Percentiles rank a stretch among this genome's conserved stretches.
Conservation (phyloP, 495 filamentous ascomycete species). For the Hypomontagnella monticulosa region DNA sequence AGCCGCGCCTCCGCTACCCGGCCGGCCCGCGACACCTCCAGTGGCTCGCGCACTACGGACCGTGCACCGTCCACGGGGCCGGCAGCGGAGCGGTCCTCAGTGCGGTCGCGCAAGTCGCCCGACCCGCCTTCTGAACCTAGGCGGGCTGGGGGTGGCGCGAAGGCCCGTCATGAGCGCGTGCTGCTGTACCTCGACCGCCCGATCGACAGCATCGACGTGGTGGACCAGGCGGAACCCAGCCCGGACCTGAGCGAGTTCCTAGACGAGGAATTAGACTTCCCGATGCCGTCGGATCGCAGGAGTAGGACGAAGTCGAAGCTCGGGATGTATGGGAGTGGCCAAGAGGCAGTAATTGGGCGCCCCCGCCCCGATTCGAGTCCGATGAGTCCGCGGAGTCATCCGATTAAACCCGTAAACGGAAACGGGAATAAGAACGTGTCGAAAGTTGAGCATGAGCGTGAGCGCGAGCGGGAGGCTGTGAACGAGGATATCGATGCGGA, state of each 20-base stretch:
- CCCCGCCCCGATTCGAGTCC: constrained; percentile 41
- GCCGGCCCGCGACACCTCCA: constrained; percentile 16
- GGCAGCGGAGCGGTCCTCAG: constrained; percentile 33
- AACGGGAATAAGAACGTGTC: too few relatives aligned
- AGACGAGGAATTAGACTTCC: constrained; percentile 44
- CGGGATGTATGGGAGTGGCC: constrained; percentile 5
- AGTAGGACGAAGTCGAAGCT: constrained; percentile 34
- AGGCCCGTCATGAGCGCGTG: constrained; percentile 45
- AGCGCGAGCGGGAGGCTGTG: neutral
- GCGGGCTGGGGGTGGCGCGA: constrained; percentile 7
- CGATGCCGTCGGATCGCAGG: constrained; percentile 30
- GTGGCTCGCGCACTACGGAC: constrained; percentile 21
- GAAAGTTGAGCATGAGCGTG: constrained; percentile 2
- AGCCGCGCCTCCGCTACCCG: neutral
- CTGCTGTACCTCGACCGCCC: constrained; percentile 45
- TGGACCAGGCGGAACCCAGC: constrained; percentile 49
- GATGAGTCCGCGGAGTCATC: constrained; percentile 17
- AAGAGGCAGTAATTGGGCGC: constrained; percentile 3
- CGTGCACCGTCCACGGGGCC: constrained; percentile 20
- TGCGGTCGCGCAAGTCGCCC: constrained; percentile 8
- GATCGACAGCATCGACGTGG: constrained; percentile 37
- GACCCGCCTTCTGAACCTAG: constrained; percentile 20
- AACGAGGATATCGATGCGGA: constrained; percentile 19
- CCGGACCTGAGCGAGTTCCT: constrained; percentile 54
- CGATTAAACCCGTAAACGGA: neutral